Percentiles rank a stretch among this genome's conserved stretches.
These are phyloP conservation scores for Exsudoporus floridanus DNA, from an alignment of 1,284 basidiomycete genomes.

Conservation along the genomic window DNA sequence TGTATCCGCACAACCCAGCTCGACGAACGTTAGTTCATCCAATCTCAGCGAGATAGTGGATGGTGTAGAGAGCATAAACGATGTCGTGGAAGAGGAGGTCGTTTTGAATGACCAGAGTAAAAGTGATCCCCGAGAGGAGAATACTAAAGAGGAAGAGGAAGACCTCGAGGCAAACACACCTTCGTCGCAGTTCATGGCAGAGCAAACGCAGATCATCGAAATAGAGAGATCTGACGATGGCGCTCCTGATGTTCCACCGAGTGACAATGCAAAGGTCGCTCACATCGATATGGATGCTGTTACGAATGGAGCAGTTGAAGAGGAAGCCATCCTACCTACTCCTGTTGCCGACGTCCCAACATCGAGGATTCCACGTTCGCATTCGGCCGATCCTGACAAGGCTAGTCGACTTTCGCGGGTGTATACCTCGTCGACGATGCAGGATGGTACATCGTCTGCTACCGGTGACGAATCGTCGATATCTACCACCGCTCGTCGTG, in stretches of 20 bases:
- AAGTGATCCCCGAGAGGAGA: conserved; percentile 27
- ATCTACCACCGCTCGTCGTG: conserved; percentile 47
- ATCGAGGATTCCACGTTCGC: conserved; percentile 63
- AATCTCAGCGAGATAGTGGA: conserved; percentile 30
- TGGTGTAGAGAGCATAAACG: conserved; percentile 34
- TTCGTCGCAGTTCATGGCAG: conserved; percentile 19
- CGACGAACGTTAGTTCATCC: conserved; percentile 29
- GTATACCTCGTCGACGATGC: conserved; percentile 44
- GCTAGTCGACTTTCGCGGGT: conserved; percentile 54
- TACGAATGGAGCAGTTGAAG: conserved; percentile 26
- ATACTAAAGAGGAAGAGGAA: conserved; percentile 36
- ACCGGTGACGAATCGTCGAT: conserved; percentile 63
- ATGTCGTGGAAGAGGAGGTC: conserved; percentile 27
- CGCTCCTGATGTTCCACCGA: conserved; percentile 7
- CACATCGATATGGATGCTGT: conserved; percentile 22
- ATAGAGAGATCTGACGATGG: conserved; percentile 32
- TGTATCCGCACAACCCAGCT: conserved; percentile 20
- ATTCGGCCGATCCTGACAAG: conserved; percentile 71
- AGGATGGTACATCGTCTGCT: conserved; percentile 54
- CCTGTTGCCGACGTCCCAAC: conserved; percentile 40
- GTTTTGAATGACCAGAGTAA: conserved; percentile 13
- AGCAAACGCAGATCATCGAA: conserved; percentile 16
- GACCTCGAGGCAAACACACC: conserved; percentile 19
- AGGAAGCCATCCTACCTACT: conserved; percentile 36
- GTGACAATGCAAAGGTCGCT: conserved; percentile 27